A percentile compares a stretch with the other conserved stretches of the same genome.
These are phyloP conservation scores for Mycena haematopus DNA, from an alignment of 768 basidiomycete genomes.

Conservation along the genomic window DNA sequence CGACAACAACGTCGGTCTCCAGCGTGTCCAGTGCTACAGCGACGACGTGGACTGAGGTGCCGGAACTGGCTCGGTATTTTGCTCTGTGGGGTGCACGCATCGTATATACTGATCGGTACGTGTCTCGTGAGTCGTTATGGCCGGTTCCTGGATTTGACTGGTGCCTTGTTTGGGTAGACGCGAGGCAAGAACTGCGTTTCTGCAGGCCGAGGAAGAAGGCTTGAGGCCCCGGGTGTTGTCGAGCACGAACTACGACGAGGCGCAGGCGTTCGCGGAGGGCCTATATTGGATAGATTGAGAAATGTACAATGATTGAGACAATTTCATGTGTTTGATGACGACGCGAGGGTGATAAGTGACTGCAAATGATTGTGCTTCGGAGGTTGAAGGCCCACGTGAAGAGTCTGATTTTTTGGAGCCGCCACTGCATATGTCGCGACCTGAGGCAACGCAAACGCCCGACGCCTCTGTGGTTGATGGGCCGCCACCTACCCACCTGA, in stretches of 20 bases:
- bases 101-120: background rate
- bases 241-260: background rate
- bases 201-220: background rate
- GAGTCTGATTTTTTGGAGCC: too few relatives aligned
- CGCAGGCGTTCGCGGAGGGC: conserved; percentile 1
- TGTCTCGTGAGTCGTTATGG: background rate
- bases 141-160: too few relatives aligned
- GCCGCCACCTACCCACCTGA: too few relatives aligned
- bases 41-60: background rate
- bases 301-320: background rate
- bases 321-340: background rate
- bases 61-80: background rate
- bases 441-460: too few relatives aligned
- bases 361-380: too few relatives aligned
- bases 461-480: too few relatives aligned
- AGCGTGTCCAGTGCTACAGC: too few relatives aligned
- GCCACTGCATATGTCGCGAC: too few relatives aligned
- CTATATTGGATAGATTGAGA: background rate
- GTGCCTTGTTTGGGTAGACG: background rate
- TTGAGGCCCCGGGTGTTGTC: background rate
- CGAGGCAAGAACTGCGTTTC: background rate
- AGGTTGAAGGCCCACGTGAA: too few relatives aligned
- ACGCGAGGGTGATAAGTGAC: background rate
- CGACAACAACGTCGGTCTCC: background rate
- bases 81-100: background rate